Conservation (phyloP, 768 basidiomycete genomes). For the Termitomyces sp. region DNA sequence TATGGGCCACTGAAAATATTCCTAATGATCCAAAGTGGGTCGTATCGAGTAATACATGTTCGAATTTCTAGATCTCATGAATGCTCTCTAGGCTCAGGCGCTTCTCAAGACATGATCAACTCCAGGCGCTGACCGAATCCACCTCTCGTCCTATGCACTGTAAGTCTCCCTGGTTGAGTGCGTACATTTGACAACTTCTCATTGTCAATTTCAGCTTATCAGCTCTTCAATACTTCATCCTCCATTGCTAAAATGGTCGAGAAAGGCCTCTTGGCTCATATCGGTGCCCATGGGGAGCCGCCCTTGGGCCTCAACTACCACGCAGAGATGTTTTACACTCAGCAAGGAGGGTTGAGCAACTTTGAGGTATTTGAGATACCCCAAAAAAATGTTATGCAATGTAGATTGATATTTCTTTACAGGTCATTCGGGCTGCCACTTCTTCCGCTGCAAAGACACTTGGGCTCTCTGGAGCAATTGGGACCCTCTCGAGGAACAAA, state of each 20-base stretch:
- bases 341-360: constrained; percentile 58
- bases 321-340: constrained; percentile 64
- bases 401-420: background rate
- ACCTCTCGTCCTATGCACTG: constrained; percentile 55
- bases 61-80: background rate
- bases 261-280: constrained; percentile 54
- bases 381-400: background rate
- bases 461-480: constrained; percentile 56
- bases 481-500: constrained; percentile 59
- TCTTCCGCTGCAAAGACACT: constrained; percentile 59
- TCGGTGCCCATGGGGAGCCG: constrained; percentile 72
- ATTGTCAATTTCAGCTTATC: constrained; percentile 38
- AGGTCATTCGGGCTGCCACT: constrained; percentile 70
- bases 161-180: constrained; percentile 24
- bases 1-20: constrained; percentile 63
- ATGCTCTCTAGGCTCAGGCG: constrained; percentile 43
- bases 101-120: constrained; percentile 59
- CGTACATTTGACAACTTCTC: background rate
- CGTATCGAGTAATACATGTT: constrained; percentile 12
- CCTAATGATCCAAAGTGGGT: constrained; percentile 64
- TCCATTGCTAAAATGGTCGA: constrained; percentile 67
- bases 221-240: constrained; percentile 62
- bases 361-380: constrained; percentile 50
- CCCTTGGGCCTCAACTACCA: constrained; percentile 76
- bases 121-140: constrained; percentile 57